Evolutionary conservation across 73 alveolate species (phyloP).

Genomic region (Stentor coeruleus): DNA sequence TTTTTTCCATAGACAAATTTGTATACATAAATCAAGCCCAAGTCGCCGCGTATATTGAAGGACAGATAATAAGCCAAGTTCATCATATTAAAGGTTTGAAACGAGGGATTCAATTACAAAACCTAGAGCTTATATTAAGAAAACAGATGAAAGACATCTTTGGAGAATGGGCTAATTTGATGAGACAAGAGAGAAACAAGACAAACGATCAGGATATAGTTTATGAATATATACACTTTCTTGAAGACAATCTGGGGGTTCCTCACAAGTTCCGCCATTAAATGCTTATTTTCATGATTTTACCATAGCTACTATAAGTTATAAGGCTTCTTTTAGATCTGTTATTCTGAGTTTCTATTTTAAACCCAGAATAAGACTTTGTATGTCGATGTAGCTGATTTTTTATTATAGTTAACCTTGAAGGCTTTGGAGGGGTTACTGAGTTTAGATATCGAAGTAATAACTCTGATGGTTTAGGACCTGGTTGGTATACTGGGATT

Average conservation of each 20-base stretch:
- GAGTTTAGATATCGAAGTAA: too few species aligned
- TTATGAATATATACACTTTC: not conserved
- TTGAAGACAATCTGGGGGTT: not conserved
- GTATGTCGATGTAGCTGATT: too few species aligned
- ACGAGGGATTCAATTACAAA: not conserved
- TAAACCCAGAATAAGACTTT: too few species aligned
- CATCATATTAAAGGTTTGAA: too few species aligned
- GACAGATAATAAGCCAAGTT: not conserved
- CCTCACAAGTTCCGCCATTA: not conserved
- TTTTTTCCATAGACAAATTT: not conserved
- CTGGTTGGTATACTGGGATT: too few species aligned
- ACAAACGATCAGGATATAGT: not conserved
- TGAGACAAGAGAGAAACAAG: not conserved
- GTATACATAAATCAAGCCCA: not conserved
- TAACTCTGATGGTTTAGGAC: too few species aligned
- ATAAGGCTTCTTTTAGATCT: too few species aligned
- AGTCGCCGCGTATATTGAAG: not conserved
- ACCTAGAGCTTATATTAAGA: not conserved
- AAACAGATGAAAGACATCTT: not conserved
- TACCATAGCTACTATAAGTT: too few species aligned
- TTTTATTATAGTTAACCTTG: too few species aligned
- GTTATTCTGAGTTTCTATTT: too few species aligned
- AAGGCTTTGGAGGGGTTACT: too few species aligned
- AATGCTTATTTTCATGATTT: too few species aligned
- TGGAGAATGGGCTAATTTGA: not conserved